Conservation (phyloP, 148 eudicot species). For the Beta vulgaris region DNA sequence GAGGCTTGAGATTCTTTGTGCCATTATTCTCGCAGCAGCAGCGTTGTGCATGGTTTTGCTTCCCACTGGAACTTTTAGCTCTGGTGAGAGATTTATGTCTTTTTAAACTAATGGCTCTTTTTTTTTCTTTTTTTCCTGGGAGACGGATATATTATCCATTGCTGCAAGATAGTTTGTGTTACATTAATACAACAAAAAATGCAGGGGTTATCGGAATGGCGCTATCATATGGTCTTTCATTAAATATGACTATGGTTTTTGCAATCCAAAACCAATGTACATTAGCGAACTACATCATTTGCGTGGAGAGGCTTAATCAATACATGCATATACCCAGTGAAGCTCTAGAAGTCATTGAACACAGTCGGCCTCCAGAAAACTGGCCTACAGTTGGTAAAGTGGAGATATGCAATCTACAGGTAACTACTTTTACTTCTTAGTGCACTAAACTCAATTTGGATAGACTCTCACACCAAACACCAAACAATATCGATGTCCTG, state of each 20-base stretch:
- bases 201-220: slow-evolving; percentile 97
- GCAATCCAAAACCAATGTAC: slow-evolving; percentile 81
- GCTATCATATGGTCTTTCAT: slow-evolving; percentile 82
- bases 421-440: no score
- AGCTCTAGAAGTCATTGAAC: slow-evolving; percentile 74
- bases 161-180: no score
- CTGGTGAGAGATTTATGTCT: slow-evolving; percentile 43
- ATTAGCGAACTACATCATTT: slow-evolving; percentile 73
- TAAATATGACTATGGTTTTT: slow-evolving; percentile 62
- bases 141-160: not conserved
- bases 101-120: no score
- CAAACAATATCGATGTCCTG: not conserved
- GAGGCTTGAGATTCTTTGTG: slow-evolving; percentile 74
- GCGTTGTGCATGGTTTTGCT: slow-evolving; percentile 95
- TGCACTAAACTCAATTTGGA: not conserved
- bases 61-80: slow-evolving; percentile 84
- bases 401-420: slow-evolving; percentile 79
- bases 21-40: slow-evolving; percentile 72
- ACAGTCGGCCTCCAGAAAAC: slow-evolving; percentile 55
- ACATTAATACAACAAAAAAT: slow-evolving; percentile 3
- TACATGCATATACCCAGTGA: slow-evolving; percentile 88
- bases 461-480: not conserved
- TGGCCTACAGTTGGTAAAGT: slow-evolving; percentile 83
- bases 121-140: no score
- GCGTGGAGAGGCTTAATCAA: slow-evolving; percentile 87